Evolutionary conservation across 2,329 filamentous ascomycete species (phyloP).

Genomic region (Alternaria arbusti): DNA sequence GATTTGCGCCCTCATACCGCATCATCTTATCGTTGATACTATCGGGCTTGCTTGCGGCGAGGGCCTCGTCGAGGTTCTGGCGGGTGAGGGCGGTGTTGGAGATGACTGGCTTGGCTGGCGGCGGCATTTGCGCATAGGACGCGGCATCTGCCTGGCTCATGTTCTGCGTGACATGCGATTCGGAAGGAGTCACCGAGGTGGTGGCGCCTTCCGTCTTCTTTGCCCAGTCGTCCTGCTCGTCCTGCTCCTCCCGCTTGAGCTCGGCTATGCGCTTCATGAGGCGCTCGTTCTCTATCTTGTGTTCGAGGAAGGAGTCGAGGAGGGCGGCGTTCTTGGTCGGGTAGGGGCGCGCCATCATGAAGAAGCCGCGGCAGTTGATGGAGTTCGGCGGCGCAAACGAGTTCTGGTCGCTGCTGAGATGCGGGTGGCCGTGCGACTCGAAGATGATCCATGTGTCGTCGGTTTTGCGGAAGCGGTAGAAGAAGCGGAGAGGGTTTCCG

Average conservation of each 20-base stretch:
- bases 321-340: constrained; percentile 85
- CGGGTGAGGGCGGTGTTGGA: constrained; percentile 75
- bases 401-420: constrained; percentile 75
- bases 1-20: constrained; percentile 73
- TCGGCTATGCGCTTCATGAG: constrained; percentile 83
- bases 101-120: constrained; percentile 67
- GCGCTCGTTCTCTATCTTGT: constrained; percentile 95
- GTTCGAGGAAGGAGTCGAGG: constrained; percentile 91
- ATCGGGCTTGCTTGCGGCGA: constrained; percentile 70
- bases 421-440: constrained; percentile 90
- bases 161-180: constrained; percentile 48
- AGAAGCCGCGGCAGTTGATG: constrained; percentile 81
- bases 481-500: constrained; percentile 79
- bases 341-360: constrained; percentile 91
- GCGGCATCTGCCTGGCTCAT: constrained; percentile 44
- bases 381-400: constrained; percentile 66
- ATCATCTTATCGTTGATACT: constrained; percentile 86
- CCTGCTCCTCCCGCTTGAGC: constrained; percentile 82
- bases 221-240: constrained; percentile 73
- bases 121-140: constrained; percentile 65
- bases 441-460: constrained; percentile 80
- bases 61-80: constrained; percentile 78
- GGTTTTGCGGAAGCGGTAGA: constrained; percentile 80
- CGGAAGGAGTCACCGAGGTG: constrained; percentile 51
- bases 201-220: constrained; percentile 59